Evolutionary conservation across 768 basidiomycete genomes (phyloP).

Genomic region (Leccinum variicolor): DNA sequence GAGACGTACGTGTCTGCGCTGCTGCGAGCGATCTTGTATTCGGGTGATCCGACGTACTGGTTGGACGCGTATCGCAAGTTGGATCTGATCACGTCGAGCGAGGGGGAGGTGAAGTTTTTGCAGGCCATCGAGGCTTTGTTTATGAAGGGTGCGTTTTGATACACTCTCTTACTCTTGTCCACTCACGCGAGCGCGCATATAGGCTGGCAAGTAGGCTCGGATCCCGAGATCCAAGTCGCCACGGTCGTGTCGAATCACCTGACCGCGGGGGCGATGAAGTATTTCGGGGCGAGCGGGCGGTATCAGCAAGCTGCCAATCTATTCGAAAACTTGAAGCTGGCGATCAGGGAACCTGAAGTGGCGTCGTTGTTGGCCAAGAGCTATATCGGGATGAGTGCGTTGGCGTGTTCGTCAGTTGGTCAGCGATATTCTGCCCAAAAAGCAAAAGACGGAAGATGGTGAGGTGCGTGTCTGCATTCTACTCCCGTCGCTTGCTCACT

Average conservation of each 20-base stretch:
- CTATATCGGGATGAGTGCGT: constrained; percentile 96
- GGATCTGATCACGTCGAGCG: constrained; percentile 87
- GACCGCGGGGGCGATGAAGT: constrained; percentile 92
- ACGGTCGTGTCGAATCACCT: constrained; percentile 96
- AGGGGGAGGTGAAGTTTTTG: constrained; percentile 87
- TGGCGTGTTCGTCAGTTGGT: too few species aligned
- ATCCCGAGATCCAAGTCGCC: constrained; percentile 98
- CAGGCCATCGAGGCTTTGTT: constrained; percentile 89
- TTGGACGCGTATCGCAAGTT: constrained; percentile 94
- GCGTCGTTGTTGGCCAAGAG: constrained; percentile 81
- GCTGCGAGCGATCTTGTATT: constrained; percentile 88
- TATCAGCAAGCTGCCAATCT: constrained; percentile 87
- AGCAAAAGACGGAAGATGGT: constrained; percentile 78
- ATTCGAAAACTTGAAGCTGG: constrained; percentile 90
- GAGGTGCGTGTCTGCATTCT: constrained; percentile 44
- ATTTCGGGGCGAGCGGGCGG: constrained; percentile 90
- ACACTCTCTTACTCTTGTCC: too few species aligned
- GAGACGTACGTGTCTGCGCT: constrained; percentile 96
- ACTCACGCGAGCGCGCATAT: neutral
- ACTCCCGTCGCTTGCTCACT: neutral
- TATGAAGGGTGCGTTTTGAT: constrained; percentile 56
- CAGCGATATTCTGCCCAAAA: constrained; percentile 85
- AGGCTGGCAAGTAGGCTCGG: constrained; percentile 99
- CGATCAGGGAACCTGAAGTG: constrained; percentile 85
- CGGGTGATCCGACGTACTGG: constrained; percentile 89